Conservation (phyloP, 768 basidiomycete species). For the Boletus eberwhitei region DNA sequence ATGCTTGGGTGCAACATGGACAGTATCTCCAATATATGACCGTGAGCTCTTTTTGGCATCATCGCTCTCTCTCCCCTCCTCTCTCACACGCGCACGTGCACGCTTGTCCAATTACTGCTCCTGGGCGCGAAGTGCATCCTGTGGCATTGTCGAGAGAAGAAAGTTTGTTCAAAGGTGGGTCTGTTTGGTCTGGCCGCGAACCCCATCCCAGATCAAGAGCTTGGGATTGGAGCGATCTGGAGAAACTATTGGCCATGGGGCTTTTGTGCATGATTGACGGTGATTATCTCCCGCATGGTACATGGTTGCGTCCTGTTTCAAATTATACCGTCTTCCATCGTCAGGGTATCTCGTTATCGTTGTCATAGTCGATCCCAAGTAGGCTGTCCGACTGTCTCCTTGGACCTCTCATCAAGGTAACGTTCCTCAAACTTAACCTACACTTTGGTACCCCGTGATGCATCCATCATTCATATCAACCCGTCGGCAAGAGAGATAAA, state of each 20-base stretch:
- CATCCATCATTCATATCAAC: background rate
- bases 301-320: background rate
- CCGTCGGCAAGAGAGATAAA: background rate
- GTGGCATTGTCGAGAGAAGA: background rate
- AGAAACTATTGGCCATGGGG: background rate
- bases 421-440: constrained; percentile 13
- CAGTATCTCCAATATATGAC: constrained; percentile 10
- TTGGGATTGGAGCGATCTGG: constrained; percentile 4
- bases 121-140: background rate
- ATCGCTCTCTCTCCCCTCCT: background rate
- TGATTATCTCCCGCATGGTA: constrained; percentile 24
- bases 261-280: constrained; percentile 18
- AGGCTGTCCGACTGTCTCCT: constrained; percentile 2
- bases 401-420: constrained; percentile 4
- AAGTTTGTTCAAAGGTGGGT: background rate
- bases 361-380: constrained; percentile 1
- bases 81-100: background rate
- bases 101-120: background rate
- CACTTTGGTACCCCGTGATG: constrained; percentile 17
- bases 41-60: constrained; percentile 3
- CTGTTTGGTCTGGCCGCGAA: background rate
- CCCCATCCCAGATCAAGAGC: background rate
- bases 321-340: background rate
- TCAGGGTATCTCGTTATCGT: constrained; percentile 10
- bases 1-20: constrained; percentile 7